Conservation (phyloP, 345 rosid genomes). For the Sisymbrium irio region DNA sequence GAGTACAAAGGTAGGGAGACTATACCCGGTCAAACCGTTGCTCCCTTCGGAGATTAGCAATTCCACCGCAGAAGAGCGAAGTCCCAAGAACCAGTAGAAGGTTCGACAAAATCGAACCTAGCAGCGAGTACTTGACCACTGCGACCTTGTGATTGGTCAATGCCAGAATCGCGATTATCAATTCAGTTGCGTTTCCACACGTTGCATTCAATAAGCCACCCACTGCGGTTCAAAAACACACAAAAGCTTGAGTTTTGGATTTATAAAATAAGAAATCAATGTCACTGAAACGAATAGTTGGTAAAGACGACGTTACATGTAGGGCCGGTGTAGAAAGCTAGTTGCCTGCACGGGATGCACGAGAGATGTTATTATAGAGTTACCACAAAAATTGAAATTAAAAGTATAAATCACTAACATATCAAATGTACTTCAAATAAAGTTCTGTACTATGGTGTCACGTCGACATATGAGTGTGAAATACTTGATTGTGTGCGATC, state of each 20-base stretch:
- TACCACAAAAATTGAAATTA: neutral
- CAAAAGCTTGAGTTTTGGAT: neutral
- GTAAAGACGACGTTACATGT: constrained; percentile 57
- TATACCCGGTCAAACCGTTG: constrained; percentile 81
- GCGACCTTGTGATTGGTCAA: constrained; percentile 56
- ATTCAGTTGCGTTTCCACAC: constrained; percentile 95
- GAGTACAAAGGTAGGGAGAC: neutral
- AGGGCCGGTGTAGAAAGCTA: constrained; percentile 84
- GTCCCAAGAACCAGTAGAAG: constrained; percentile 86
- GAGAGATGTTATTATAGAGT: neutral
- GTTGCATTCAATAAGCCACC: constrained; percentile 96
- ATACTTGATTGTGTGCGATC: neutral
- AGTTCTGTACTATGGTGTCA: constrained; percentile 15
- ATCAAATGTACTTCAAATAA: constrained; percentile 5
- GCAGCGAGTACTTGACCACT: constrained; percentile 73
- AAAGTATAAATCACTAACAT: neutral
- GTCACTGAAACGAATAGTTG: neutral
- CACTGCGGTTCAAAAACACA: constrained; percentile 44
- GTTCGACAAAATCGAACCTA: constrained; percentile 87
- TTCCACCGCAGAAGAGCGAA: constrained; percentile 84
- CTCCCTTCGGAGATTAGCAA: constrained; percentile 69
- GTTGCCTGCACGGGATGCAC: constrained; percentile 59
- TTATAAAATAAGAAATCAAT: neutral
- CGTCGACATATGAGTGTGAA: constrained; percentile 7
- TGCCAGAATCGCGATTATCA: constrained; percentile 87